Evolutionary conservation across 305 asterid genomes (phyloP).

Genomic region (Fraxinus ornus): DNA sequence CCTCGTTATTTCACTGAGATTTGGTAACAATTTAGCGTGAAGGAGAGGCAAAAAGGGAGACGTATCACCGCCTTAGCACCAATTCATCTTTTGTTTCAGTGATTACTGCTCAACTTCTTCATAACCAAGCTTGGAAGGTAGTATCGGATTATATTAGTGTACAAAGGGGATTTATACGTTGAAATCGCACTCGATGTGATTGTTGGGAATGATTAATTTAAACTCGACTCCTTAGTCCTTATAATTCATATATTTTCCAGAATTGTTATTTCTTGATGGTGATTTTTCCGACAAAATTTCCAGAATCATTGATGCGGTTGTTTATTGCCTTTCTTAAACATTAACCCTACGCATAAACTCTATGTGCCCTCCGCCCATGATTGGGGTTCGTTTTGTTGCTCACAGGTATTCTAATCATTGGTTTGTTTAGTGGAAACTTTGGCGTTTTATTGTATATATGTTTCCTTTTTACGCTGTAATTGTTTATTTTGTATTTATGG

Average conservation of each 20-base stretch:
- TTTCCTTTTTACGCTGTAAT: neutral
- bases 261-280: neutral
- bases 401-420: neutral
- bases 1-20: neutral
- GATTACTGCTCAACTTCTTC: neutral
- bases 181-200: neutral
- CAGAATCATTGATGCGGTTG: neutral
- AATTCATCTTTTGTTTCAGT: neutral
- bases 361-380: neutral
- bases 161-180: neutral
- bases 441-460: neutral
- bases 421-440: neutral
- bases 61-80: neutral
- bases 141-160: neutral
- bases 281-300: neutral
- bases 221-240: neutral
- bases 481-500: neutral
- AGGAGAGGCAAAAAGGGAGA: neutral
- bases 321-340: neutral
- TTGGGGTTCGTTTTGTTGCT: neutral
- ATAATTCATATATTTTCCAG: neutral
- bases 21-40: neutral
- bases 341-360: neutral
- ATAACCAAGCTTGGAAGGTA: neutral
- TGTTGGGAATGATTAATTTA: neutral